Evolutionary conservation across 2,329 filamentous ascomycete species (phyloP), one percentile per base, ranked within the genome.

Genomic region (Exutisphaerella laricina): DNA sequence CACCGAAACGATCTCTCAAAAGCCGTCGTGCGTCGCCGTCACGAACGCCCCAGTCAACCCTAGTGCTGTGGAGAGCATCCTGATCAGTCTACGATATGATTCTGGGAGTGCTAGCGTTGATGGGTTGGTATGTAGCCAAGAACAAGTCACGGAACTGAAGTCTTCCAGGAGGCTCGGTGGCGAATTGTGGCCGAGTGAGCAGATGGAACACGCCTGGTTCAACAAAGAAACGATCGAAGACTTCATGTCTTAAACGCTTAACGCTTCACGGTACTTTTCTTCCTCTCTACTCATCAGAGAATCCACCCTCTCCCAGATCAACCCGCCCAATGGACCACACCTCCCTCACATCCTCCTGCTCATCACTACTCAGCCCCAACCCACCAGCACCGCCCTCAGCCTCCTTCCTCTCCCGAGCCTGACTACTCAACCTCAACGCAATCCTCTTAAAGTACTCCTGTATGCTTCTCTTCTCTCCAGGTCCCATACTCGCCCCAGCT

Each of bases 371-470:
- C 57, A 98, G 65, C 0, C 89, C 89, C 37, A 97, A 63, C 0
- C 88, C 88, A 34, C 89, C 89, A 45, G 83, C 78, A 5, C 90
- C 92, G 49, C 89, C 90, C 63, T 96, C 89, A 0, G 92, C 92
- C 55, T 95, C 89, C 59, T 80, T 85, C 56, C 92, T 78, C 70
- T 98, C 92, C 49, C 88, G 78, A 1, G 86, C 88, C 64, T 97
- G 92, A 13, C 73, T 78, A n/a, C 85, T 90, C 14, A 97, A 69
- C 55, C 89, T 79, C 58, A 90, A 66, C 1, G 88, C 88, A 51
- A 98, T 86, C 30, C 92, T 76, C 74, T 95, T 95, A 71, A 97
- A 97, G 70, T 98, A 98, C 65, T 98, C 92, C 46, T 82, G 78
- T 84, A 98, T 96, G 64, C 84, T 88, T 55, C 90, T 78, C 75